Evolutionary conservation across 176 grass and related monocot species (phyloP).

Genomic region (Thalia dealbata): DNA sequence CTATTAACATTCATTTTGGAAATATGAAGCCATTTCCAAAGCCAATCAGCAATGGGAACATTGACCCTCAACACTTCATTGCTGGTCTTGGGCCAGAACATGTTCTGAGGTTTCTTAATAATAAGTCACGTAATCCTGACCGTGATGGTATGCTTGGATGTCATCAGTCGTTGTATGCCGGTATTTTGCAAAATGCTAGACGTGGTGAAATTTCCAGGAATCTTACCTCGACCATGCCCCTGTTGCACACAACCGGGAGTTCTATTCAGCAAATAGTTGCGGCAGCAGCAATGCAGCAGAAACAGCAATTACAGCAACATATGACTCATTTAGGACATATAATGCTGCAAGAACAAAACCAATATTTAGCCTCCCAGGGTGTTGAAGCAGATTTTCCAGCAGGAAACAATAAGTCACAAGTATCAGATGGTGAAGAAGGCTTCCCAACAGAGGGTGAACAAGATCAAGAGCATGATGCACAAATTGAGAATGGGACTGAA

Average conservation of each 20-base stretch:
- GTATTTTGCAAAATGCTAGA: constrained; percentile 61
- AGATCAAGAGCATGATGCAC: constrained; percentile 33
- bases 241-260: constrained; percentile 24
- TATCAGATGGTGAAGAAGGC: constrained; percentile 17
- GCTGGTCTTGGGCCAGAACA: constrained; percentile 38
- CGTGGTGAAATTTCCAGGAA: constrained; percentile 29
- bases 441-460: constrained; percentile 16
- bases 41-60: constrained; percentile 28
- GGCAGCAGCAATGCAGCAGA: constrained; percentile 24
- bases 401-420: constrained; percentile 27
- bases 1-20: constrained; percentile 33
- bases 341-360: constrained; percentile 21
- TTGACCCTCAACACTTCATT: constrained; percentile 33
- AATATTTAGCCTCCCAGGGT: constrained; percentile 15
- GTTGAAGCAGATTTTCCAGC: constrained; percentile 21
- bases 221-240: constrained; percentile 10
- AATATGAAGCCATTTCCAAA: constrained; percentile 37
- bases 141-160: constrained; percentile 24
- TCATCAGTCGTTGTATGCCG: constrained; percentile 62
- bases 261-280: constrained; percentile 26
- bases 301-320: constrained; percentile 4
- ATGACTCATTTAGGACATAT: constrained; percentile 11
- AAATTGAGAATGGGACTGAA: constrained; percentile 44
- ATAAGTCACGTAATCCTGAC: constrained; percentile 36
- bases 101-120: constrained; percentile 53